Evolutionary conservation across 2,329 filamentous ascomycete species (phyloP).

Genomic region (Curvularia eragrostidis): DNA sequence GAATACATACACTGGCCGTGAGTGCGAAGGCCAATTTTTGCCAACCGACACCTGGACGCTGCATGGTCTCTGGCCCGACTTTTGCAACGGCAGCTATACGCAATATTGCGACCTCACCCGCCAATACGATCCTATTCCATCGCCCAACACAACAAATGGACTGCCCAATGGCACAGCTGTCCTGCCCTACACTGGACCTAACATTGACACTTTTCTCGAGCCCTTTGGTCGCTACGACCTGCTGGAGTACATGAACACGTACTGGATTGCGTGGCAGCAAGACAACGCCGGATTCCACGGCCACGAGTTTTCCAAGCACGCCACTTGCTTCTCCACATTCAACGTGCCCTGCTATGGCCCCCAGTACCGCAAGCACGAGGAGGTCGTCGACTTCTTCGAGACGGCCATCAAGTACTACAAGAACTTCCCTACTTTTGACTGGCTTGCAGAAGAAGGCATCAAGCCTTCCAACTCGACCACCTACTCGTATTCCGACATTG

Average conservation of each 20-base stretch:
- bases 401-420: slow-evolving; percentile 66
- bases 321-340: slow-evolving; percentile 71
- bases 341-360: slow-evolving; percentile 70
- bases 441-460: slow-evolving; percentile 64
- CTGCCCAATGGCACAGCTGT: slow-evolving; percentile 60
- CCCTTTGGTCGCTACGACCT: slow-evolving; percentile 66
- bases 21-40: slow-evolving; percentile 64
- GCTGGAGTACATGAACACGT: slow-evolving; percentile 69
- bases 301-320: slow-evolving; percentile 73
- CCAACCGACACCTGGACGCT: slow-evolving; percentile 65
- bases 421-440: slow-evolving; percentile 65
- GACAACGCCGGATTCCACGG: slow-evolving; percentile 68
- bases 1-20: slow-evolving; percentile 68
- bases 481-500: slow-evolving; percentile 62
- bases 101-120: slow-evolving; percentile 71
- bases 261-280: slow-evolving; percentile 66
- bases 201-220: slow-evolving; percentile 65
- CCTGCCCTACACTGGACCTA: slow-evolving; percentile 63
- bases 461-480: slow-evolving; percentile 64
- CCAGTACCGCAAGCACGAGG: slow-evolving; percentile 61
- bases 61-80: slow-evolving; percentile 57
- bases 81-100: slow-evolving; percentile 65
- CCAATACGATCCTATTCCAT: slow-evolving; percentile 68
- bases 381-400: slow-evolving; percentile 69
- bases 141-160: slow-evolving; percentile 69